These are phyloP conservation scores for Pseudocercospora fijiensis DNA, from an alignment of 2,329 filamentous ascomycete genomes.

Conservation along the genomic window DNA sequence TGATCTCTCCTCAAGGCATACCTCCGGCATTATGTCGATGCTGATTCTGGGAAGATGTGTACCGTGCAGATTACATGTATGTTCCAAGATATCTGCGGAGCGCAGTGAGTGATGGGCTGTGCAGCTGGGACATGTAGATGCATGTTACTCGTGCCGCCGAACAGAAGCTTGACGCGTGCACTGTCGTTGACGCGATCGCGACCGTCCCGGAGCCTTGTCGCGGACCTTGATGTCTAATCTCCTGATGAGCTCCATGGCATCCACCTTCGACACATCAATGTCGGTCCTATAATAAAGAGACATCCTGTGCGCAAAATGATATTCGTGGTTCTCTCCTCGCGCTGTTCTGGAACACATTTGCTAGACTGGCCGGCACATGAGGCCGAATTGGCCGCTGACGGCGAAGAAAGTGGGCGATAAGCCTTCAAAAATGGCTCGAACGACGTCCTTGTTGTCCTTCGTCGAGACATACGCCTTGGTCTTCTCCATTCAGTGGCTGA, in stretches of 20 bases:
- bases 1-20: neutral
- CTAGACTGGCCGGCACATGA: neutral
- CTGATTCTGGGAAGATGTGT: neutral
- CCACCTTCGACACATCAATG: neutral
- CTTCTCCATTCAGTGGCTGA: neutral
- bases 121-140: neutral
- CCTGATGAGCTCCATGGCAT: neutral
- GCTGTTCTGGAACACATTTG: neutral
- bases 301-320: neutral
- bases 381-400: neutral
- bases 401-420: neutral
- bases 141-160: neutral
- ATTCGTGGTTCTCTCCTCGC: neutral
- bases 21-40: neutral
- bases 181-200: neutral
- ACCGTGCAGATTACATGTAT: neutral
- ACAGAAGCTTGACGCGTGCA: neutral
- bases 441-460: slow-evolving; percentile 20
- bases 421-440: neutral
- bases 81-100: neutral
- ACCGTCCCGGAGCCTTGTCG: neutral
- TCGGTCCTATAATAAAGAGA: too few species aligned
- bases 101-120: too few species aligned
- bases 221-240: neutral
- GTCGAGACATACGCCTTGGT: neutral